These are phyloP conservation scores for Syzygium oleosum DNA, from an alignment of 345 rosid species.

Conservation along the genomic window DNA sequence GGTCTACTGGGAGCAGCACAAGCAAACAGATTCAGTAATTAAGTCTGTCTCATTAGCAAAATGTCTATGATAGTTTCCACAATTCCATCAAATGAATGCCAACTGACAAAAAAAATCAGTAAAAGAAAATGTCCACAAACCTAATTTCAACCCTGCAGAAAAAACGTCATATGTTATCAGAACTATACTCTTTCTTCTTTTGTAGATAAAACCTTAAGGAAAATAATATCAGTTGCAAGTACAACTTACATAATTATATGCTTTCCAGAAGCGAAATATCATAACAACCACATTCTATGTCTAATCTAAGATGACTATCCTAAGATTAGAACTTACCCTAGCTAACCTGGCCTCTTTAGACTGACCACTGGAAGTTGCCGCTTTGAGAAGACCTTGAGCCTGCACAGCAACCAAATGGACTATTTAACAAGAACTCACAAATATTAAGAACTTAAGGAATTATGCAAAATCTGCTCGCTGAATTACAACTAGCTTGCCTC, in stretches of 20 bases:
- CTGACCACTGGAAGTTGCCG: conserved; percentile 74
- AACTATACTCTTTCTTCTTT: background rate
- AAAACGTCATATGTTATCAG: background rate
- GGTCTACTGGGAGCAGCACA: background rate
- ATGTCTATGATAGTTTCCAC: background rate
- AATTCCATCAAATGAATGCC: background rate
- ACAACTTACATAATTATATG: too few relatives aligned
- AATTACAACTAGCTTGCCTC: conserved; percentile 46
- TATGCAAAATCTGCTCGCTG: background rate
- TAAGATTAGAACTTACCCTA: conserved; percentile 54
- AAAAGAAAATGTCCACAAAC: background rate
- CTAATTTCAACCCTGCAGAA: background rate
- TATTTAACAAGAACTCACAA: conserved; percentile 4
- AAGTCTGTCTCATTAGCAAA: background rate
- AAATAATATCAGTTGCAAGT: background rate
- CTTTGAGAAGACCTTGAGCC: conserved; percentile 96
- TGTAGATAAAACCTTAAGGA: background rate
- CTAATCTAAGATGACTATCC: background rate
- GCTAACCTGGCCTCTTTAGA: conserved; percentile 98
- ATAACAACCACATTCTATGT: background rate
- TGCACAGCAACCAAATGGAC: conserved; percentile 25
- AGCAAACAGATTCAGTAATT: background rate
- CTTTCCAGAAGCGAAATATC: background rate
- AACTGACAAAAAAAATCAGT: background rate
- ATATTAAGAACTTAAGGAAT: background rate